Conservation (phyloP, 2,329 filamentous ascomycete species). For the Aspergillus thermomutatus region DNA sequence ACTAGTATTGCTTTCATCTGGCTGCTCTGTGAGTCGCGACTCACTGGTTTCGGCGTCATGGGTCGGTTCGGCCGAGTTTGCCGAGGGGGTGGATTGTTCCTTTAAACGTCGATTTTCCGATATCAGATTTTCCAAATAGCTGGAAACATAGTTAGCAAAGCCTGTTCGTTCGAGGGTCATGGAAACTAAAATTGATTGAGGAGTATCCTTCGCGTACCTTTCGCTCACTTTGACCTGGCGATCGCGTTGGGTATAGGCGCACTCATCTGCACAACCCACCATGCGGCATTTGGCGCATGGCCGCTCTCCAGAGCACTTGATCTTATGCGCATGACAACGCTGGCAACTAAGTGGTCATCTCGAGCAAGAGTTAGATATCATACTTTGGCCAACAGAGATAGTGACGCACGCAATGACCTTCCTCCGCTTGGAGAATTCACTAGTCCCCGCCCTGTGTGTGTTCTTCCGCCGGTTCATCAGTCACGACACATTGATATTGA, state of each 20-base stretch:
- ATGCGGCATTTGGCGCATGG: constrained; percentile 42
- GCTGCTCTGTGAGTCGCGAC: constrained; percentile 17
- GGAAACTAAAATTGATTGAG: background rate
- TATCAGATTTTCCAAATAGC: constrained; percentile 34
- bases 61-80: constrained; percentile 20
- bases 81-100: constrained; percentile 27
- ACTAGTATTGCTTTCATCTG: constrained; percentile 26
- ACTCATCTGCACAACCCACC: constrained; percentile 37
- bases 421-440: constrained; percentile 18
- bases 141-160: constrained; percentile 12
- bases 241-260: constrained; percentile 41
- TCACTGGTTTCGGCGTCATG: constrained; percentile 12
- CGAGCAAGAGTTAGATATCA: background rate
- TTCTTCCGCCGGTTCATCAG: background rate
- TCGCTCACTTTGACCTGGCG: constrained; percentile 41
- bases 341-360: constrained; percentile 29
- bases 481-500: background rate
- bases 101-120: constrained; percentile 31
- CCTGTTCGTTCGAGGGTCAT: background rate
- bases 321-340: constrained; percentile 46
- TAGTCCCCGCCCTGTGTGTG: background rate
- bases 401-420: constrained; percentile 32
- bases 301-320: constrained; percentile 46
- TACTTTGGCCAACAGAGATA: background rate
- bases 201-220: constrained; percentile 19